Conservation (phyloP, 805 yeast species). For the Wickerhamiella sergipiensis region DNA sequence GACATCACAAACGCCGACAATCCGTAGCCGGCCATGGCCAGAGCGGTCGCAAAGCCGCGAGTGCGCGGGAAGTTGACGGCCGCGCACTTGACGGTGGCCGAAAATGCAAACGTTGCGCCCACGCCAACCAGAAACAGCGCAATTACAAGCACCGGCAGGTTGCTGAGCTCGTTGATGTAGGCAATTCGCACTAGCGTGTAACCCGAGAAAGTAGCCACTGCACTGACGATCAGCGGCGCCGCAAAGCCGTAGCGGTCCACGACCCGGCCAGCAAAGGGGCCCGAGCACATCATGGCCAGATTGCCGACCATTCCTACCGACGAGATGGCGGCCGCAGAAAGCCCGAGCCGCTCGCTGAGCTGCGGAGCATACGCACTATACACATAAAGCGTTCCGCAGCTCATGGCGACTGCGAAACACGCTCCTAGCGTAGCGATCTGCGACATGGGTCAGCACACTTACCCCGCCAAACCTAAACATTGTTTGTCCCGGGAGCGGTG, state of each 20-base stretch:
- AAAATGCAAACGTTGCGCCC: constrained; percentile 55
- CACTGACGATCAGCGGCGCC: constrained; percentile 38
- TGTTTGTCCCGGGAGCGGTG: too few species aligned
- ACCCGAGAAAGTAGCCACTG: constrained; percentile 36
- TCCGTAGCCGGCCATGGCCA: constrained; percentile 65
- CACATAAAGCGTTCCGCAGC: constrained; percentile 54
- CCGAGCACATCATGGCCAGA: constrained; percentile 47
- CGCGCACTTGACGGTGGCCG: constrained; percentile 58
- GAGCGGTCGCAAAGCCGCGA: constrained; percentile 61
- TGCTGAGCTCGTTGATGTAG: constrained; percentile 27
- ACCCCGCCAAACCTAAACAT: not conserved
- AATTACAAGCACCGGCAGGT: constrained; percentile 29
- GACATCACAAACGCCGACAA: constrained; percentile 59
- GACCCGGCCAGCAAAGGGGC: constrained; percentile 53
- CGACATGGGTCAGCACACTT: constrained; percentile 7
- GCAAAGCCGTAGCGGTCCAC: constrained; percentile 54
- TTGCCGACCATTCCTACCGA: constrained; percentile 54
- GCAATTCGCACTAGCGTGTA: constrained; percentile 43
- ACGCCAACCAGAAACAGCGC: constrained; percentile 45
- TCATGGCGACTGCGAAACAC: constrained; percentile 19
- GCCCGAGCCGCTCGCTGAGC: constrained; percentile 41
- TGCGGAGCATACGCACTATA: constrained; percentile 74
- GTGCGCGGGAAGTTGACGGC: constrained; percentile 53
- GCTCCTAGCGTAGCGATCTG: constrained; percentile 12
- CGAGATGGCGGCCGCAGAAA: constrained; percentile 51